Evolutionary conservation across 495 filamentous ascomycete species (phyloP), one percentile per base, ranked within the genome.

Genomic region (Cryomyces antarcticus): DNA sequence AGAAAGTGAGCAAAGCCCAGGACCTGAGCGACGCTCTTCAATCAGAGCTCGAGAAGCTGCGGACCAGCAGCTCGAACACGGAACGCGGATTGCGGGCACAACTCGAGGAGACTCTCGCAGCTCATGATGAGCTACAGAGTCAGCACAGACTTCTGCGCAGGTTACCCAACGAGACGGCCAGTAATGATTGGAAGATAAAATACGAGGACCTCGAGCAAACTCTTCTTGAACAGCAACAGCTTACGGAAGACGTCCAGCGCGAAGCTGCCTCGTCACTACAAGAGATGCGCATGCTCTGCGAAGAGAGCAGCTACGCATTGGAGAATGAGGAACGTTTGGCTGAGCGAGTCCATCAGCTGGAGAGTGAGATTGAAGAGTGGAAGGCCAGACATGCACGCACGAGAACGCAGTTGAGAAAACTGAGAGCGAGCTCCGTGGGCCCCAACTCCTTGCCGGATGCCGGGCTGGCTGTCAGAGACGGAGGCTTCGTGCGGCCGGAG

Each of bases 281-380:
- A 46, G 87, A 97, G 58, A 96, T 96, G 92, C 78, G 80, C 49
- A 65, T 66, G 30, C 68, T 97, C 33, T 86, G 85, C 9, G 73
- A 82, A 43, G 77, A 83, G 42, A 86, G 75, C 49, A 73, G 75
- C 43, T 60, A 74, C n/a, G 74, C 80, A 9, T 77, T 78, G 65
- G 84, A 93, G 46, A 75, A 73, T 41, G 88, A 97, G 61, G 72
- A 86, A 36, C 70, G 72, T 37, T 65, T 96, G 46, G 71, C 77
- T 35, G 69, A 62, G 44, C 75, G 83, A 28, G 74, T 94, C 28
- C 66, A 78, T 30, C 62, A 67, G 33, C 70, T 96, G 5, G 83
- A 95, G 54, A 63, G 71, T 6, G 83, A 95, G 57, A 69, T 93
- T 35, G 75, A 77, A 17, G 75, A 86, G 33, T 97, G 89, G 89